phyloP scores from a whole-genome alignment of 2,329 filamentous ascomycete genomes.

The Clarireedia sp. region DNA sequence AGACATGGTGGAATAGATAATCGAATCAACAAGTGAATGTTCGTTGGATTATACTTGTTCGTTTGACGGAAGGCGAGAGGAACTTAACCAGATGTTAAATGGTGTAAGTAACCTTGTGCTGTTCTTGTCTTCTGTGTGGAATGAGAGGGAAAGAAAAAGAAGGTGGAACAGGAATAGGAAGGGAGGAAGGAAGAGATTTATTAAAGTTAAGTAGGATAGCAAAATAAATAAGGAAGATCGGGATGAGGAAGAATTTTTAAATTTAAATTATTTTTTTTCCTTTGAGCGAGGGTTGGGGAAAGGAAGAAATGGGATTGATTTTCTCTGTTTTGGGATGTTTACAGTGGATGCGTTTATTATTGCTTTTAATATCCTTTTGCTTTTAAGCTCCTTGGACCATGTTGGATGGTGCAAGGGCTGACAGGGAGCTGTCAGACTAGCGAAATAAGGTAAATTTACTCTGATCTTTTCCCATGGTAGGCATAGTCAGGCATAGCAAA shows the following conservation, averaged over 20 bases:
- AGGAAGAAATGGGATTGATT: background rate
- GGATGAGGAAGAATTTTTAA: background rate
- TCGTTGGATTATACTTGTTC: background rate
- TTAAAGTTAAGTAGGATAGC: background rate
- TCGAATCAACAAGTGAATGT: constrained; percentile 14
- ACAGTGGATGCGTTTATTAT: background rate
- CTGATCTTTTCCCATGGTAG: background rate
- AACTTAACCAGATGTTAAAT: constrained; percentile 19
- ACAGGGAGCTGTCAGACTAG: background rate
- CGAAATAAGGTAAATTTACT: constrained; percentile 7
- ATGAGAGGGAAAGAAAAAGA: background rate
- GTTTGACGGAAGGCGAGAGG: constrained; percentile 16
- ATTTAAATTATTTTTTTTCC: constrained; percentile 10
- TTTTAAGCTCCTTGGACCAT: background rate
- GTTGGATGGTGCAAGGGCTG: too few species aligned
- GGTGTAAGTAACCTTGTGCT: constrained; percentile 13
- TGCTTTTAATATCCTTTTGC: background rate
- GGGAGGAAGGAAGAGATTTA: constrained; percentile 2
- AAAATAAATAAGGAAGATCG: background rate
- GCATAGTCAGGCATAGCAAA: background rate
- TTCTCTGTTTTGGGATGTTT: background rate
- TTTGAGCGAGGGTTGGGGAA: background rate
- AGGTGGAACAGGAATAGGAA: constrained; percentile 1
- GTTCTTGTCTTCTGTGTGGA: background rate
- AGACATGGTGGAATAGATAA: constrained; percentile 36